Conservation (phyloP, 257 asterid genomes). For the Solanum pennellii region DNA sequence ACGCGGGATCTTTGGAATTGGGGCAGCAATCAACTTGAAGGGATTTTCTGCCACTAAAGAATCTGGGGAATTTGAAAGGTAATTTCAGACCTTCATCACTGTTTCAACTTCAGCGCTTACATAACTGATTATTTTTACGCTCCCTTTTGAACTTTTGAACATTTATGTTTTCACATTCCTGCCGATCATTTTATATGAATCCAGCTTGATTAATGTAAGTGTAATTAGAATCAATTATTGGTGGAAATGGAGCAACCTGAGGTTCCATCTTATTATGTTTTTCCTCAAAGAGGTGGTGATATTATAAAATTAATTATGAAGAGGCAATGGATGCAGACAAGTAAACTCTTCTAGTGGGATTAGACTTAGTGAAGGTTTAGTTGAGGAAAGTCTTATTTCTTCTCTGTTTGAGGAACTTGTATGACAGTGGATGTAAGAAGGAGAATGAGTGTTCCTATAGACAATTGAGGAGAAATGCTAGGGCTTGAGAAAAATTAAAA, state of each 20-base stretch:
- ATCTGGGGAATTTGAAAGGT: conserved; percentile 39
- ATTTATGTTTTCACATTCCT: not conserved
- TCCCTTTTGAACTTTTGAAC: not conserved
- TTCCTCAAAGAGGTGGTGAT: not conserved
- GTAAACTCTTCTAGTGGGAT: not conserved
- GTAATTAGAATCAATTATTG: not conserved
- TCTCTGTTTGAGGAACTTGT: not conserved
- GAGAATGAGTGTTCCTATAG: not conserved
- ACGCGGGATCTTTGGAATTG: conserved; percentile 83
- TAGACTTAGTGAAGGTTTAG: not conserved
- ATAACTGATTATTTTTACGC: not conserved
- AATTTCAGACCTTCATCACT: not conserved
- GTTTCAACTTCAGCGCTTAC: not conserved
- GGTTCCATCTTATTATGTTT: not conserved
- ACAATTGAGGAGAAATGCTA: not conserved
- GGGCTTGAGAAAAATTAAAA: not conserved
- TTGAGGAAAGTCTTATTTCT: not conserved
- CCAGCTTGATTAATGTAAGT: not conserved
- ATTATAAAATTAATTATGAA: not conserved
- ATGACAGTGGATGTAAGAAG: not conserved
- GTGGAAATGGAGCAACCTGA: not conserved
- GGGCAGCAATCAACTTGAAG: conserved; percentile 65
- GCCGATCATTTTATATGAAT: not conserved
- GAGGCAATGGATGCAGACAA: not conserved
- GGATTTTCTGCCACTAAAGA: conserved; percentile 29